A percentile compares a stretch with the other conserved stretches of the same genome.
Evolutionary conservation across 805 yeast genomes (phyloP).

Genomic region (Kockiozyma suomiensis): DNA sequence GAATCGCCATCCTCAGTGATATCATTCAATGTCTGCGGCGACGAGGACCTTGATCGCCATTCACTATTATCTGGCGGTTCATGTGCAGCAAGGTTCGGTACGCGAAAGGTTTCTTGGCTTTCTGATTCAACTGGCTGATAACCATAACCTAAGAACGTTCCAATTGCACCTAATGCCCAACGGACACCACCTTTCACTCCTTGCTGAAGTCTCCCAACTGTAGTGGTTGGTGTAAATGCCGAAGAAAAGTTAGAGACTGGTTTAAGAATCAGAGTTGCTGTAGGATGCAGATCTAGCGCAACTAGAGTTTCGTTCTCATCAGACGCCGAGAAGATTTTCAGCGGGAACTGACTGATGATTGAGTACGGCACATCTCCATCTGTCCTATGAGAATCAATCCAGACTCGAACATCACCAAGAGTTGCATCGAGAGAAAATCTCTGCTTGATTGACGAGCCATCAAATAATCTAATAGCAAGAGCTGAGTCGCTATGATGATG

Average conservation of each 20-base stretch:
- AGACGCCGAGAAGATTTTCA: slow-evolving; percentile 61
- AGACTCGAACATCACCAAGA: slow-evolving; percentile 60
- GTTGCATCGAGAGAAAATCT: slow-evolving; percentile 52
- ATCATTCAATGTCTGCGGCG: slow-evolving; percentile 30
- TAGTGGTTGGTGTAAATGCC: slow-evolving; percentile 37
- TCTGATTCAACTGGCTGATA: background rate
- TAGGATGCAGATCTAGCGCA: slow-evolving; percentile 63
- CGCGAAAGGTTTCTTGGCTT: slow-evolving; percentile 3
- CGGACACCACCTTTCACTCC: slow-evolving; percentile 31
- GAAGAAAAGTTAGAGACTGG: slow-evolving; percentile 50
- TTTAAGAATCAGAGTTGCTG: slow-evolving; percentile 74
- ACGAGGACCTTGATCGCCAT: slow-evolving; percentile 8
- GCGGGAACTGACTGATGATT: slow-evolving; percentile 59
- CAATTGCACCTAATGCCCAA: slow-evolving; percentile 36
- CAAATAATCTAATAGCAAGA: slow-evolving; percentile 64
- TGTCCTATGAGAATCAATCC: slow-evolving; percentile 58
- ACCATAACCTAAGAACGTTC: slow-evolving; percentile 39
- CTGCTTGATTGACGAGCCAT: slow-evolving; percentile 61
- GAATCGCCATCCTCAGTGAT: slow-evolving; percentile 42
- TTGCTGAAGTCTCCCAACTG: slow-evolving; percentile 28
- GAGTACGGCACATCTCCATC: slow-evolving; percentile 53
- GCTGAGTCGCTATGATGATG: slow-evolving; percentile 43
- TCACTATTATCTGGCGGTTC: background rate
- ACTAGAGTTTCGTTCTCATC: slow-evolving; percentile 61
- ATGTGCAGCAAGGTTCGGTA: slow-evolving; percentile 8